phyloP scores from a whole-genome alignment of 805 yeast species.

The Yarrowia sp. region DNA sequence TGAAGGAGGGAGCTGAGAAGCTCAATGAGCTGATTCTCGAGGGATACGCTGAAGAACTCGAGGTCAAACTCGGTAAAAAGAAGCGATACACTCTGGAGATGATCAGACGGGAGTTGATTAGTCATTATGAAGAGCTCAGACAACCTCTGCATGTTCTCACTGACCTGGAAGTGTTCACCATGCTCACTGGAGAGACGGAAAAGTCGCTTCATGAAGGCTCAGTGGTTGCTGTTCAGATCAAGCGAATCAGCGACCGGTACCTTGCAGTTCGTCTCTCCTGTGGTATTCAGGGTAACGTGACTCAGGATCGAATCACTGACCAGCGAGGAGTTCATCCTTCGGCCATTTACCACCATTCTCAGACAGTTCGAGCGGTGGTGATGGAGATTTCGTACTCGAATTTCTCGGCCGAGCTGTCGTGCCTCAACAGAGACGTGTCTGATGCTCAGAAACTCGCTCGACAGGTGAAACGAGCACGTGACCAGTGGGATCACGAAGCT shows the following conservation, averaged over 20 bases:
- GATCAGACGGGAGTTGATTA: conserved; percentile 82
- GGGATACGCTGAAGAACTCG: conserved; percentile 89
- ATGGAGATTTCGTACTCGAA: conserved; percentile 66
- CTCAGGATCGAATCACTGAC: conserved; percentile 40
- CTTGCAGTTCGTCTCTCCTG: conserved; percentile 50
- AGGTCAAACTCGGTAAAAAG: conserved; percentile 55
- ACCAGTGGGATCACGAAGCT: conserved; percentile 64
- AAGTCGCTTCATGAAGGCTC: conserved; percentile 66
- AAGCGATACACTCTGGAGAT: conserved; percentile 75
- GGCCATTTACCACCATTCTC: conserved; percentile 49
- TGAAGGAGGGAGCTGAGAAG: conserved; percentile 69
- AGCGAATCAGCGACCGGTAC: conserved; percentile 53
- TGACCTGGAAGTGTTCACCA: conserved; percentile 73
- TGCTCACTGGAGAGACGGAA: conserved; percentile 82
- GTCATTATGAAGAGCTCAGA: conserved; percentile 84
- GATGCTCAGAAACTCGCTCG: conserved; percentile 47
- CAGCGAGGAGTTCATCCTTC: conserved; percentile 35
- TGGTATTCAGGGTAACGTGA: conserved; percentile 57
- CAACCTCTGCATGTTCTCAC: conserved; percentile 63
- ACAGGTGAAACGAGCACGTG: conserved; percentile 35
- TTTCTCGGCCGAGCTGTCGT: conserved; percentile 70
- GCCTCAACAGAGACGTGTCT: conserved; percentile 63
- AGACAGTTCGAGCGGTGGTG: conserved; percentile 83
- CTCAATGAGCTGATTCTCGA: conserved; percentile 85
- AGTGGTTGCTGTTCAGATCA: conserved; percentile 72